Evolutionary conservation across 805 yeast species (phyloP).

Genomic region (Isabelozyma rhagii): DNA sequence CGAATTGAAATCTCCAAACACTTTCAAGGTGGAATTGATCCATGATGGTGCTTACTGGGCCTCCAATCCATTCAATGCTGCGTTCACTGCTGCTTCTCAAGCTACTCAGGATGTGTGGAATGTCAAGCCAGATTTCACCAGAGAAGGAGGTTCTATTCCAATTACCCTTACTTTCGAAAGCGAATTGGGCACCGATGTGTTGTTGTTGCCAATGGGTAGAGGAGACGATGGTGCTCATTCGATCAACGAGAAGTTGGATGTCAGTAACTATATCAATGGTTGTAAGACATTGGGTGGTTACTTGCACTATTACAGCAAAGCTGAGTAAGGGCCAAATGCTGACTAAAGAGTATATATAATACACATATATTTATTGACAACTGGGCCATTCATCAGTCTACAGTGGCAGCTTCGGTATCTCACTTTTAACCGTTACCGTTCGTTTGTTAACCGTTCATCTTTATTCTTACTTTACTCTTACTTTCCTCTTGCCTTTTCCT

Average conservation of each 20-base stretch:
- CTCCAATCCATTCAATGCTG: constrained; percentile 86
- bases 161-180: constrained; percentile 92
- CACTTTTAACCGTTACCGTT: no score
- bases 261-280: constrained; percentile 88
- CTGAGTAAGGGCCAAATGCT: constrained; percentile 2
- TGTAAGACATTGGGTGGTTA: constrained; percentile 91
- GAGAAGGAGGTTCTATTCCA: constrained; percentile 99
- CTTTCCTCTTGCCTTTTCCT: no score
- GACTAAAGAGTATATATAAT: neutral
- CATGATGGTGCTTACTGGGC: constrained; percentile 98
- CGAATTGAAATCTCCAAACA: constrained; percentile 74
- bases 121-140: constrained; percentile 91
- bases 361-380: no score
- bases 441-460: no score
- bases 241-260: constrained; percentile 89
- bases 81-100: constrained; percentile 88
- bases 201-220: constrained; percentile 94
- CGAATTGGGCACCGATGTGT: constrained; percentile 77
- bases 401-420: no score
- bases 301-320: constrained; percentile 71
- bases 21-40: constrained; percentile 64
- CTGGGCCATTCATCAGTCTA: no score
- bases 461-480: no score
- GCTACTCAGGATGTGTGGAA: constrained; percentile 96
- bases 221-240: constrained; percentile 99